phyloP scores from a whole-genome alignment of 768 basidiomycete species.

The Mycena epipterygia region DNA sequence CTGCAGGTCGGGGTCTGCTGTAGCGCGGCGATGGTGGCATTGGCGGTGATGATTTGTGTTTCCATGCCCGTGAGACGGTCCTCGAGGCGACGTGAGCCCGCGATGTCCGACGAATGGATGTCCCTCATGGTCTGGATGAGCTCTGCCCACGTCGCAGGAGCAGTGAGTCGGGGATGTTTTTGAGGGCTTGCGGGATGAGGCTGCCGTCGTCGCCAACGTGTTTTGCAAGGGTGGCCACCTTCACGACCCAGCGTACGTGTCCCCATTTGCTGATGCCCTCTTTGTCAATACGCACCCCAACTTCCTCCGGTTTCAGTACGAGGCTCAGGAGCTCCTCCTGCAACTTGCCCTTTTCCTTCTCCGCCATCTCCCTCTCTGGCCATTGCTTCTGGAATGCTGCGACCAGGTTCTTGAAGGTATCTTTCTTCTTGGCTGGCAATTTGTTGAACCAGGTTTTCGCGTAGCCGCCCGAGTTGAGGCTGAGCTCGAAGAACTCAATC shows the following conservation, averaged over 20 bases:
- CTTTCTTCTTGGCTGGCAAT: not conserved
- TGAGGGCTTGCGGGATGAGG: conserved; percentile 13
- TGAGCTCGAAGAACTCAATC: conserved; percentile 10
- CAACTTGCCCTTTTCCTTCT: conserved; percentile 3
- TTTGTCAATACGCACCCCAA: conserved; percentile 8
- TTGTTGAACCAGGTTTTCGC: conserved; percentile 19
- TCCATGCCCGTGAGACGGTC: conserved; percentile 1
- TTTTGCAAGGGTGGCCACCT: not conserved
- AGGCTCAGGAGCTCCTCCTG: conserved; percentile 12
- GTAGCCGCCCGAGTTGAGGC: conserved; percentile 19
- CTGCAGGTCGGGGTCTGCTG: conserved; percentile 1
- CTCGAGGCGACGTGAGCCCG: not conserved
- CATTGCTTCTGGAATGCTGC: conserved; percentile 13
- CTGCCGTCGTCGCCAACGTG: not conserved
- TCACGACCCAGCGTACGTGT: conserved; percentile 2
- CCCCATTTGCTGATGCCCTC: conserved; percentile 10
- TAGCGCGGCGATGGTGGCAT: not conserved
- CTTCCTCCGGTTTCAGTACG: not conserved
- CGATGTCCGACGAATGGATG: not conserved
- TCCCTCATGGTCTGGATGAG: conserved; percentile 9
- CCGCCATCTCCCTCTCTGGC: conserved; percentile 21
- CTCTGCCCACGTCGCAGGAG: conserved; percentile 11
- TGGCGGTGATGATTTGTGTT: not conserved
- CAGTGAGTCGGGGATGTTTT: conserved; percentile 14
- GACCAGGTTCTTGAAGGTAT: not conserved